Evolutionary conservation across 2,329 filamentous ascomycete species (phyloP), one percentile per base, ranked within the genome.

Genomic region (Fonsecaea monophora): DNA sequence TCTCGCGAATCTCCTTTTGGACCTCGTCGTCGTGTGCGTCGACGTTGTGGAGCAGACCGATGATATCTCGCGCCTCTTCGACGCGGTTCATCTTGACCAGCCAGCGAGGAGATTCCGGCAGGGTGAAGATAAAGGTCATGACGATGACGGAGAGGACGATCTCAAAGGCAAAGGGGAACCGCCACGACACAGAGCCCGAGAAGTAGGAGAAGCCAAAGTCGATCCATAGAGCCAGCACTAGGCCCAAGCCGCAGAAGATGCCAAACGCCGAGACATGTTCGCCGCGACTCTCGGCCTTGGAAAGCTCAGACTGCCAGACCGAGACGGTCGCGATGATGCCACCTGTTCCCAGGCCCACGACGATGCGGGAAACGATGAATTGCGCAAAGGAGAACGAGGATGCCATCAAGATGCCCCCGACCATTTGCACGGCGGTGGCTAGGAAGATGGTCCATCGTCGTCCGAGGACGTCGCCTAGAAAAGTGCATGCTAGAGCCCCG

Each of bases 361-460:
- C 56, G 32, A 84, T 79, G n/a, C 82, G 76, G 9, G 83, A 83
- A 21, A 82, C 80, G 63, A 85, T 83, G 79, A 85, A 83, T 62
- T 82, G 77, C 2, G 79, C 72, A 0, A 83, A 74, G n/a, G 77
- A 76, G 65, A 78, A 85, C 0, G 82, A 77, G 0, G 80, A 75
- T 53, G 79, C 80, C 65, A 84, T 81, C 3, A 85, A 75, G 55
- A 84, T 77, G 1, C 81, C 81, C 9, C 82, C 82, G 54, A 83
- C 73, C 10, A 34, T 57, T 21, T 37, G 18, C 8, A 56, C 25
- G 3, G 42, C 30, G 25, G 34, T 40, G 55, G 37, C 53, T 12
- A 57, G 25, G 7, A 56, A 30, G 21, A 63, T 48, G 12, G 81
- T 78, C 66, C 79, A 78, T 37, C 79, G 78, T 58, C 82, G 80